Evolutionary conservation across 768 basidiomycete genomes (phyloP), one percentile per base, ranked within the genome.

Genomic region (Boletus tylopilopsis): DNA sequence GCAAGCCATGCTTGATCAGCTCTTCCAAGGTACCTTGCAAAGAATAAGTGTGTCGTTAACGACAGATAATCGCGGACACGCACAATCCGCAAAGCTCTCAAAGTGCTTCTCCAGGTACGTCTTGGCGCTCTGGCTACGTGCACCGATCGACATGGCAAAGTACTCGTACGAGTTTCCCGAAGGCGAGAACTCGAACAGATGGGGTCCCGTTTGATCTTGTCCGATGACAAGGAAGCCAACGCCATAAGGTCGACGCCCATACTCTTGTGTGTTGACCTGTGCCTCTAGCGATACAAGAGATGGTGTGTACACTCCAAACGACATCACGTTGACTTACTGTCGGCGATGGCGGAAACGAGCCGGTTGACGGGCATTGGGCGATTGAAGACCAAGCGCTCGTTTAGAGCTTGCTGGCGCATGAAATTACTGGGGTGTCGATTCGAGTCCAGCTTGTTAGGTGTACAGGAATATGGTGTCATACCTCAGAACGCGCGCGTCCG

Each of bases 351-450:
- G 46, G 87, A 86, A 6, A 98, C 96, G 27, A 97, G 84, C 46
- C 95, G 81, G 64, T 90, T 92, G 0, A 98, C 90, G 45, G 96
- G 96, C 42, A 96, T 82, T 19, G 94, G 90, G 36, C 96, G 84
- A 71, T 90, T 95, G 76, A 94, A 96, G 42, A 90, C 73, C 95
- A 99, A 97, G 57, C 85, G 84, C 12, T 88, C 90, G 27, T 82
- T 82, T 87, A 98, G 93, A 42, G 96, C 95, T 73, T 98, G 92
- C 68, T 98, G 96, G 33, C 96, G 82, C 96, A 99, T 98, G 68
- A 95, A 97, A 74, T 99, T 98, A 68, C 95, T 97, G 61, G 4
- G 49, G 29, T 13, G 39, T 45, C 45, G 50, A n/a, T 54, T 30
- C 12, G 18, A 39, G 36, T 39, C 36, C 22, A 21, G 15, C 24